Base-by-base conservation (phyloP, 345 rosid genomes). In the Cochlearia excelsa region DNA sequence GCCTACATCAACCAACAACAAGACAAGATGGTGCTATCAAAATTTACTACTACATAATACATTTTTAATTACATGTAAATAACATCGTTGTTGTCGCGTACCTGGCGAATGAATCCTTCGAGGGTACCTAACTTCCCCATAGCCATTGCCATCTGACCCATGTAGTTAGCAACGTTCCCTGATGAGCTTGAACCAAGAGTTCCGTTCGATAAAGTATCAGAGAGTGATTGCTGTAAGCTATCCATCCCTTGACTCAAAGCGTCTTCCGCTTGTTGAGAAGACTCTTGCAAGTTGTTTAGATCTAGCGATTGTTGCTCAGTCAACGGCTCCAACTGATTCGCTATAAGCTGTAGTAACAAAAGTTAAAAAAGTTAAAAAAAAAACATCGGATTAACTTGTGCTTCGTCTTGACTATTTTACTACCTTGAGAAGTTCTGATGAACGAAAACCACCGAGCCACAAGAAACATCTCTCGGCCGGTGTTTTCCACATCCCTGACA, bases 101-200 rank as follows among this genome's bases (percentile, higher is more conserved):
- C 97, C 95, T 87, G 94, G 45, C 76, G 80, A 51, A 87, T 81
- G 74, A 90, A 90, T 28, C 89, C 87, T 69, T 90, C 94, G 0
- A 90, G 78, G 26, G 91, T 87, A 46, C 94, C 97, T 44, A 90
- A 83, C 68, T 87, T 90, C 65, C 97, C 97, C 97, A 90, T 90
- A 16, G 98, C 98, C 98, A 88, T 86, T 11, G 98, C 98, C 98
- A 90, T 90, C 75, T 87, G 97, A 67, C 97, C 97, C 97, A 90
- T 90, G 68, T 90, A 90, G 72, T 77, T 87, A 27, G 96, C 96
- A 1, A 90, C 94, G 51, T 85, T 81, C 33, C 86, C 91, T 11
- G 91, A 82, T 28, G 95, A 59, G 27, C 93, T 88, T 16, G 90
- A 78, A 63, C 75, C 79, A 42, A 88, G 81, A 44, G 91, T 65